phyloP scores from a whole-genome alignment of 805 yeast genomes.

The Candida palmyrensis region DNA sequence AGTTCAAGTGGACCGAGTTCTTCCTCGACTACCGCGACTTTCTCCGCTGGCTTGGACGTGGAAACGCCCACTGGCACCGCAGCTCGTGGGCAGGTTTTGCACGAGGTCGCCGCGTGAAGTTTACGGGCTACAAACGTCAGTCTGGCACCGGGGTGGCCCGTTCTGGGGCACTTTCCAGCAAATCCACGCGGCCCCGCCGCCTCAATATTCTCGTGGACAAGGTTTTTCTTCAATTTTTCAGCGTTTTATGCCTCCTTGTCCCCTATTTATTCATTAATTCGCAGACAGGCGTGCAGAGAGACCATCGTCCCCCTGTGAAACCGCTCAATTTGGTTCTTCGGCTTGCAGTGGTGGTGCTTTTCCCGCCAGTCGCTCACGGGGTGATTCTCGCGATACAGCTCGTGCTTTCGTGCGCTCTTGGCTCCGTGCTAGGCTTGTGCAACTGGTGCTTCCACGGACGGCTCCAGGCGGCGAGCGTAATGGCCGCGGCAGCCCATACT shows the following conservation, averaged over 20 bases:
- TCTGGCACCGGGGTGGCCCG: too few relatives aligned
- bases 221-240: slow-evolving; percentile 13
- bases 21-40: slow-evolving; percentile 46
- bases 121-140: slow-evolving; percentile 20
- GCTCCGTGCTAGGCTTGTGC: slow-evolving; percentile 29
- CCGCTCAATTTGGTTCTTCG: slow-evolving; percentile 53
- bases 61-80: slow-evolving; percentile 60
- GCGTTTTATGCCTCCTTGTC: slow-evolving; percentile 30
- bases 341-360: slow-evolving; percentile 45
- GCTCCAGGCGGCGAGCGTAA: slow-evolving; percentile 24
- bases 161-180: slow-evolving; percentile 1
- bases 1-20: slow-evolving; percentile 43
- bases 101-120: slow-evolving; percentile 16
- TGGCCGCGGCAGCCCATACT: slow-evolving; percentile 39
- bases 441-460: slow-evolving; percentile 12
- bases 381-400: slow-evolving; percentile 26
- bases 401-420: slow-evolving; percentile 31
- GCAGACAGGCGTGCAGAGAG: slow-evolving; percentile 76
- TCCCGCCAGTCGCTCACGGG: slow-evolving; percentile 44
- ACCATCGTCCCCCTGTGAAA: too few relatives aligned
- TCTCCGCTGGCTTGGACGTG: slow-evolving; percentile 74
- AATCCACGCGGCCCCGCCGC: slow-evolving; percentile 9
- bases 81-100: slow-evolving; percentile 80
- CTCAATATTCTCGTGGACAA: slow-evolving; percentile 13
- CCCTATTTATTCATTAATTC: slow-evolving; percentile 82